These are phyloP conservation scores for Tricholoma sp. DNA, from an alignment of 768 basidiomycete species.

Conservation along the genomic window DNA sequence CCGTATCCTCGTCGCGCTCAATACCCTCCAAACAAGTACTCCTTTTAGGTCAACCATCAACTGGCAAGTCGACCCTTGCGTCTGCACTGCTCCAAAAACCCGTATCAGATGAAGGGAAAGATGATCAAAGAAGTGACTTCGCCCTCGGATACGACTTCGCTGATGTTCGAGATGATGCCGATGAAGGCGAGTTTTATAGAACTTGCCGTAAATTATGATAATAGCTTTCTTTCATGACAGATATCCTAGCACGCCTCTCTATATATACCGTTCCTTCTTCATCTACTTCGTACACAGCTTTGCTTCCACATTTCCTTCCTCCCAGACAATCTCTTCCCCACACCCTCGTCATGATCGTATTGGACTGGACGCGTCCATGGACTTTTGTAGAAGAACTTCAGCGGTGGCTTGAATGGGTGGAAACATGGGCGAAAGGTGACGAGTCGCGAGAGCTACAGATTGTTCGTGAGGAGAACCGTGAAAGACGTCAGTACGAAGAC, in stretches of 20 bases:
- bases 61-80: constrained; percentile 74
- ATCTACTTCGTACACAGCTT: constrained; percentile 58
- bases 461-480: constrained; percentile 72
- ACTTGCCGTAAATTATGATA: not conserved
- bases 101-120: constrained; percentile 47
- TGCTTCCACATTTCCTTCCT: constrained; percentile 77
- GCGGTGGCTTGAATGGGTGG: constrained; percentile 83
- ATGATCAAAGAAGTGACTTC: constrained; percentile 64
- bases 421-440: constrained; percentile 72
- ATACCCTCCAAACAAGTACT: constrained; percentile 86
- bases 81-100: constrained; percentile 69
- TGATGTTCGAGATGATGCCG: constrained; percentile 86
- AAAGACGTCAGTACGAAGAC: constrained; percentile 57
- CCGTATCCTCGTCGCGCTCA: constrained; percentile 74
- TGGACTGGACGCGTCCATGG: constrained; percentile 97
- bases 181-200: constrained; percentile 65
- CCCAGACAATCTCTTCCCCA: constrained; percentile 62
- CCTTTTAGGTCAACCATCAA: constrained; percentile 71
- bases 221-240: constrained; percentile 32
- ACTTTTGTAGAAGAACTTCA: constrained; percentile 82
- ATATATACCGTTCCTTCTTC: constrained; percentile 88
- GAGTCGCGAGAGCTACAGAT: constrained; percentile 68
- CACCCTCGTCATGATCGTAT: constrained; percentile 73
- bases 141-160: constrained; percentile 92
- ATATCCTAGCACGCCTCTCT: constrained; percentile 84